These are phyloP conservation scores for Suhomyces terraborum DNA, from an alignment of 1,139 yeast species.

Conservation along the genomic window DNA sequence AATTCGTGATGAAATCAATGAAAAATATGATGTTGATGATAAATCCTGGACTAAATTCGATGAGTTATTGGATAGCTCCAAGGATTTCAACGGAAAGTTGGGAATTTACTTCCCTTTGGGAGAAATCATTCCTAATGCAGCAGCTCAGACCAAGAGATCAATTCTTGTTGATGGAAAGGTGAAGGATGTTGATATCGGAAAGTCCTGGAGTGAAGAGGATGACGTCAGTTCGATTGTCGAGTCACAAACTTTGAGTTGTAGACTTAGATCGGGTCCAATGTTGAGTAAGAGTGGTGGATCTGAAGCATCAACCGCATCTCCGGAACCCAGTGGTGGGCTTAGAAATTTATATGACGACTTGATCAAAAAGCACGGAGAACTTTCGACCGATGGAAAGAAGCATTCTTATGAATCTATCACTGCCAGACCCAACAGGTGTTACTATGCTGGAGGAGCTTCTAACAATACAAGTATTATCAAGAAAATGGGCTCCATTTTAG, in stretches of 20 bases:
- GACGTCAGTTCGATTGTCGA: slow-evolving; percentile 82
- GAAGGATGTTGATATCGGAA: slow-evolving; percentile 22
- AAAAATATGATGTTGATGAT: slow-evolving; percentile 35
- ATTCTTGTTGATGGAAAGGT: slow-evolving; percentile 34
- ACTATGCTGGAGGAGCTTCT: slow-evolving; percentile 88
- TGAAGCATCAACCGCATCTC: slow-evolving; percentile 7
- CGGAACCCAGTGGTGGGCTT: slow-evolving; percentile 12
- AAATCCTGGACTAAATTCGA: slow-evolving; percentile 69
- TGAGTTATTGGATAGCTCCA: slow-evolving; percentile 46
- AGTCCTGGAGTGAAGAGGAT: slow-evolving; percentile 50
- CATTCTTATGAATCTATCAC: slow-evolving; percentile 47
- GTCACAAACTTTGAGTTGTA: slow-evolving; percentile 82
- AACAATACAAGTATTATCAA: slow-evolving; percentile 66
- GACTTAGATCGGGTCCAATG: slow-evolving; percentile 80
- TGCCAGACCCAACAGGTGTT: slow-evolving; percentile 67
- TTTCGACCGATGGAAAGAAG: slow-evolving; percentile 52
- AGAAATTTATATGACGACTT: slow-evolving; percentile 28
- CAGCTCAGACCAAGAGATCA: slow-evolving; percentile 57
- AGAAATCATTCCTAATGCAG: slow-evolving; percentile 84
- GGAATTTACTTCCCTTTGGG: slow-evolving; percentile 88
- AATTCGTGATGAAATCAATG: slow-evolving; percentile 65
- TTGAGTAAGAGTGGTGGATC: slow-evolving; percentile 21
- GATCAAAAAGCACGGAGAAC: slow-evolving; percentile 37
- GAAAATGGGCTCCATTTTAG: slow-evolving; percentile 71
- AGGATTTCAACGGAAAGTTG: slow-evolving; percentile 46